A percentile compares a stretch with the other conserved stretches of the same genome.
phyloP scores from a whole-genome alignment of 176 grass and related monocot species.

The Phragmites australis region DNA sequence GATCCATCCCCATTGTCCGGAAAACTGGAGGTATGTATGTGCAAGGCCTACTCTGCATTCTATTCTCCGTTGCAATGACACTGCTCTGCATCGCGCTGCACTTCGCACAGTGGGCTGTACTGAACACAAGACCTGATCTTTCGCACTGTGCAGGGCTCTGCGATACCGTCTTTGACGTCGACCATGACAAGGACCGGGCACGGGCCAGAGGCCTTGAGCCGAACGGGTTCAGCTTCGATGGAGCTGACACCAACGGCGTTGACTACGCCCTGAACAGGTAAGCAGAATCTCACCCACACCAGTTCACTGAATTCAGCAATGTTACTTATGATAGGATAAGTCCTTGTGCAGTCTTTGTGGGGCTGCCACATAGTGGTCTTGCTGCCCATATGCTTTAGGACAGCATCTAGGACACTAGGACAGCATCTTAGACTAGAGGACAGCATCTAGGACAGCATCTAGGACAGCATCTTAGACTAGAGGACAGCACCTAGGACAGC shows the following conservation, averaged over 20 bases:
- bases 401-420: too few species aligned
- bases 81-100: background rate
- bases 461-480: too few species aligned
- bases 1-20: constrained; percentile 78
- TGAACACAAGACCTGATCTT: background rate
- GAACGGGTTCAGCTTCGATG: constrained; percentile 85
- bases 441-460: too few species aligned
- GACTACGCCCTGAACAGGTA: constrained; percentile 82
- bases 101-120: background rate
- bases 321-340: background rate
- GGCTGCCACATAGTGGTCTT: too few species aligned
- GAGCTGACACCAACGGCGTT: constrained; percentile 53
- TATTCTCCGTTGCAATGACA: background rate
- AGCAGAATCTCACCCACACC: background rate
- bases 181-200: constrained; percentile 75
- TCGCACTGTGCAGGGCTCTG: constrained; percentile 57
- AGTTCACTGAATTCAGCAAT: background rate
- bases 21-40: constrained; percentile 93
- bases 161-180: constrained; percentile 84
- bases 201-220: constrained; percentile 59
- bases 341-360: too few species aligned
- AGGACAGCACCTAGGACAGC: too few species aligned
- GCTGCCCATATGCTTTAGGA: too few species aligned
- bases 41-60: background rate
- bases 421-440: too few species aligned